These are phyloP conservation scores for Aspergillus sp. DNA, from an alignment of 2,329 filamentous ascomycete species.

Conservation along the genomic window DNA sequence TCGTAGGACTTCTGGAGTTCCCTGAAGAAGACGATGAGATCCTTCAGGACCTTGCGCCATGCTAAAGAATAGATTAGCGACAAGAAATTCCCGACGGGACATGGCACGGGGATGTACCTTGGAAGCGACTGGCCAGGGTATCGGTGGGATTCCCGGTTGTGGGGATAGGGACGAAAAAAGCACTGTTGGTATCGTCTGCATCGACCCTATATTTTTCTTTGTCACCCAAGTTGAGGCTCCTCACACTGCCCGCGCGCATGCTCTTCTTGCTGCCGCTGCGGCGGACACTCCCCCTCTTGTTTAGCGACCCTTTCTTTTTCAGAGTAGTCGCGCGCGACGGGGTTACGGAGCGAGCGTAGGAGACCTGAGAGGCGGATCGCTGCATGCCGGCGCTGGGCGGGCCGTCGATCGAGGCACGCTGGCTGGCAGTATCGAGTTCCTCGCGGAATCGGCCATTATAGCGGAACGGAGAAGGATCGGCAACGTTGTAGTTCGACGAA, in stretches of 20 bases:
- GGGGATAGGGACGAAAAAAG: conserved; percentile 82
- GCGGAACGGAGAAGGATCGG: conserved; percentile 22
- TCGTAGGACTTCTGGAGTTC: conserved; percentile 89
- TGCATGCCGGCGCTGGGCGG: conserved; percentile 20
- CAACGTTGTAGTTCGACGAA: conserved; percentile 23
- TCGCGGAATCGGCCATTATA: conserved; percentile 33
- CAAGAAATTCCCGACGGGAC: conserved; percentile 3
- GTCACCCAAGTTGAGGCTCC: conserved; percentile 65
- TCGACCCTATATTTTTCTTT: conserved; percentile 38
- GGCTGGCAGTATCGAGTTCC: conserved; percentile 27
- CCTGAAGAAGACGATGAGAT: conserved; percentile 85
- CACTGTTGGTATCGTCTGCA: conserved; percentile 62
- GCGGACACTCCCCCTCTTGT: conserved; percentile 62
- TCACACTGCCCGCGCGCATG: conserved; percentile 75
- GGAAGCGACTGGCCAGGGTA: conserved; percentile 74
- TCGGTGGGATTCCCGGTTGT: conserved; percentile 83
- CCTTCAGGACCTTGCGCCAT: conserved; percentile 92
- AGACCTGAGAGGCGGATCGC: conserved; percentile 34
- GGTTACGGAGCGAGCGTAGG: conserved; percentile 28
- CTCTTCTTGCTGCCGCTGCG: conserved; percentile 73
- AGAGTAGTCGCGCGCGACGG: conserved; percentile 59
- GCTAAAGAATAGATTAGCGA: conserved; percentile 42
- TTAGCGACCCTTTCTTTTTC: conserved; percentile 78
- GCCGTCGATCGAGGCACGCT: conserved; percentile 27
- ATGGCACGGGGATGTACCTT: conserved; percentile 51